phyloP scores from a whole-genome alignment of 2,329 filamentous ascomycete genomes.

The Arachnomyces sp. region DNA sequence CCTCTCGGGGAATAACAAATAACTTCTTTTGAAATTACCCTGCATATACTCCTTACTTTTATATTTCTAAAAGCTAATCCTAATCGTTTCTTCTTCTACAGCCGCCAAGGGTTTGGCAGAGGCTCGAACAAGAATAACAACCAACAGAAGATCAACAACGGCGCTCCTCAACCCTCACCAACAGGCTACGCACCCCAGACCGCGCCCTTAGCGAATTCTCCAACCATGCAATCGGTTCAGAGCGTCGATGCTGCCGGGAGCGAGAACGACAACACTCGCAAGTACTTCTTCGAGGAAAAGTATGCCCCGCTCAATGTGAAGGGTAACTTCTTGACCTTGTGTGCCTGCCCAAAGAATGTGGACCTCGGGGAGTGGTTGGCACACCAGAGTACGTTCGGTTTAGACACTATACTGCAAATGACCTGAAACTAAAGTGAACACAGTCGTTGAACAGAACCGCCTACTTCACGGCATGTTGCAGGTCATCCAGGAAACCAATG shows the following conservation, averaged over 20 bases:
- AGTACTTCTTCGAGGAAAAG: conserved; percentile 45
- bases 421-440: neutral
- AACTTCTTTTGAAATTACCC: conserved; percentile 5
- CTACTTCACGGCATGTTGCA: conserved; percentile 83
- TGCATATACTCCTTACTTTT: conserved; percentile 8
- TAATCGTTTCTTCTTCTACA: conserved; percentile 23
- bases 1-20: conserved; percentile 3
- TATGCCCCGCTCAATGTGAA: conserved; percentile 80
- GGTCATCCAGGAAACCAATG: conserved; percentile 78
- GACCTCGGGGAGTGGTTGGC: conserved; percentile 94
- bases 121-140: conserved; percentile 36
- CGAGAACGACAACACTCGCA: conserved; percentile 36
- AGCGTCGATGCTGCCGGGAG: conserved; percentile 28
- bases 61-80: conserved; percentile 15
- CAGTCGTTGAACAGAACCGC: conserved; percentile 88
- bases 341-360: conserved; percentile 84
- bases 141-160: conserved; percentile 32
- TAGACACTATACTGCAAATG: neutral
- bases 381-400: conserved; percentile 65
- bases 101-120: conserved; percentile 42
- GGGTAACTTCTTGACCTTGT: conserved; percentile 94
- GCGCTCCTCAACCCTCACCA: conserved; percentile 23
- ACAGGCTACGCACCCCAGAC: conserved; percentile 23
- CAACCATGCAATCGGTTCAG: conserved; percentile 30
- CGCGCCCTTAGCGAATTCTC: conserved; percentile 29